Evolutionary conservation across 345 rosid species (phyloP).

Genomic region (Salix viminalis): DNA sequence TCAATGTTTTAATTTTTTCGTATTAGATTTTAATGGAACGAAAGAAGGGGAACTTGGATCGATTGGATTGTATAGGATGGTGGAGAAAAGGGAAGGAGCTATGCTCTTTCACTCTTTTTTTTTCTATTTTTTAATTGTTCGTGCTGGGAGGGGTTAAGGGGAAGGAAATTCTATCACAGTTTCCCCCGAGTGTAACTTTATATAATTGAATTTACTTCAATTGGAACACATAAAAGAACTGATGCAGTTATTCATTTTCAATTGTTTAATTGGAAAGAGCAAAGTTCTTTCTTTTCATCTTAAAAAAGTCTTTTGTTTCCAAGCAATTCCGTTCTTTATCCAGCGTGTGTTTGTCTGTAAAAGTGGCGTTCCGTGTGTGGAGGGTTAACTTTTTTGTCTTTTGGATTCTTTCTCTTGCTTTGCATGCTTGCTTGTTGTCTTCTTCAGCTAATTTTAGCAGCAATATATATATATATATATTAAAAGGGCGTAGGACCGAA

Average conservation of each 20-base stretch:
- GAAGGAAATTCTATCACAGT: slow-evolving; percentile 37
- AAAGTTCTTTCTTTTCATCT: slow-evolving; percentile 27
- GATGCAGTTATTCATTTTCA: slow-evolving; percentile 16
- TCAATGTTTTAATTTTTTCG: slow-evolving; percentile 19
- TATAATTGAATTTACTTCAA: slow-evolving; percentile 16
- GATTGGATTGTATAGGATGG: slow-evolving; percentile 47
- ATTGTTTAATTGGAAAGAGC: slow-evolving; percentile 19
- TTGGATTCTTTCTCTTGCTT: slow-evolving; percentile 2
- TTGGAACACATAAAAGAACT: slow-evolving; percentile 16
- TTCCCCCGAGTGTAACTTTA: slow-evolving; percentile 31
- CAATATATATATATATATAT: not conserved
- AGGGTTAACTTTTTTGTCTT: not conserved
- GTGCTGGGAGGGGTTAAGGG: slow-evolving; percentile 26
- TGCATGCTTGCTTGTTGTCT: not conserved
- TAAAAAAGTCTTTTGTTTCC: not conserved
- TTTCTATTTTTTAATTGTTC: slow-evolving; percentile 14
- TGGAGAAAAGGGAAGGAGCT: slow-evolving; percentile 24
- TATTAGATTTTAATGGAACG: slow-evolving; percentile 22
- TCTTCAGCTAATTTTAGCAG: not conserved
- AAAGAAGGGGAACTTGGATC: slow-evolving; percentile 29
- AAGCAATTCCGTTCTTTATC: not conserved
- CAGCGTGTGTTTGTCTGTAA: not conserved
- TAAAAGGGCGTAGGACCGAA: not conserved
- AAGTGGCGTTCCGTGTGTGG: slow-evolving; percentile 1
- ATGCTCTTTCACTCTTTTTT: slow-evolving; percentile 16